phyloP scores from a whole-genome alignment of 345 rosid species.

The Melastoma malabathricum region DNA sequence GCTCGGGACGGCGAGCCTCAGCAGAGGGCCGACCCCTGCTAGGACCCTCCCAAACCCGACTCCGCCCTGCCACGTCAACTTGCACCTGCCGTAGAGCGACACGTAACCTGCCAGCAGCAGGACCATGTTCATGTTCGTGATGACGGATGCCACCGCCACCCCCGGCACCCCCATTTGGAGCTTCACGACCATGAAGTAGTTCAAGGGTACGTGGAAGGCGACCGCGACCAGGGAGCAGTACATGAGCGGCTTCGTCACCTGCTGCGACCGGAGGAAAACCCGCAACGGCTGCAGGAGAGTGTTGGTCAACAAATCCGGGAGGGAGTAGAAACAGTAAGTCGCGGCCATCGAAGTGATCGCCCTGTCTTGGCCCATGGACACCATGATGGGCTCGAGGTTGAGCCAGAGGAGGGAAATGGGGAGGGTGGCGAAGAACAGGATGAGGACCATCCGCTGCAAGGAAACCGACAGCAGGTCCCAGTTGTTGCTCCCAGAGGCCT shows the following conservation, averaged over 20 bases:
- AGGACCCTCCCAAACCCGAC: conserved; percentile 26
- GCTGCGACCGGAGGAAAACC: conserved; percentile 82
- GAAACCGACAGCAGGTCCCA: conserved; percentile 84
- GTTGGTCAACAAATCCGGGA: conserved; percentile 87
- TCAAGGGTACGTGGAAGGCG: conserved; percentile 69
- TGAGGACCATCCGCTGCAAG: conserved; percentile 76
- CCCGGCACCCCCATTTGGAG: conserved; percentile 70
- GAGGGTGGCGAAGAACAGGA: conserved; percentile 52
- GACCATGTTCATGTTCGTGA: conserved; percentile 80
- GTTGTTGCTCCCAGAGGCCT: conserved; percentile 84
- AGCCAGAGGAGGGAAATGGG: conserved; percentile 86
- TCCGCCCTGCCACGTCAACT: conserved; percentile 29
- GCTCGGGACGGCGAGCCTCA: conserved; percentile 86
- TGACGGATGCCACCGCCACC: conserved; percentile 86
- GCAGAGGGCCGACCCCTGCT: conserved; percentile 55
- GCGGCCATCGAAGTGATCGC: conserved; percentile 80
- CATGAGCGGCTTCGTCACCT: conserved; percentile 88
- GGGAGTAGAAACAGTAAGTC: conserved; percentile 62
- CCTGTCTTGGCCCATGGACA: conserved; percentile 71
- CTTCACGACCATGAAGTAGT: conserved; percentile 47
- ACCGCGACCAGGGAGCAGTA: conserved; percentile 80
- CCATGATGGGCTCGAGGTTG: conserved; percentile 73
- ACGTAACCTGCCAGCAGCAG: conserved; percentile 65
- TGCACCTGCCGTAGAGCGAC: conserved; percentile 46
- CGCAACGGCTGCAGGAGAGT: conserved; percentile 74